These are phyloP conservation scores for Zostera marina DNA, from an alignment of 116 monocot species.

Conservation along the genomic window DNA sequence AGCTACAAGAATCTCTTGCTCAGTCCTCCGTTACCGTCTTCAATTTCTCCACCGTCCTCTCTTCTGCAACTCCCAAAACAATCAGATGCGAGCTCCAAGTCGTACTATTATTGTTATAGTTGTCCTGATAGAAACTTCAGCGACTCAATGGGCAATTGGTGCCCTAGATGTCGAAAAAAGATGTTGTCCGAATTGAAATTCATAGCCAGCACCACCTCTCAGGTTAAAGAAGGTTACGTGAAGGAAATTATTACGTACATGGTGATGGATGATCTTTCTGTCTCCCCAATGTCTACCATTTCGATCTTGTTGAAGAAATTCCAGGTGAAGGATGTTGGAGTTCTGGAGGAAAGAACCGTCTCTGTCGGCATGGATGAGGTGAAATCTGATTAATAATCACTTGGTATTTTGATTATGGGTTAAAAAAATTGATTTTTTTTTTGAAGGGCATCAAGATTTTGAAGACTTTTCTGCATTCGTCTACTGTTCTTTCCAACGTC, in stretches of 20 bases:
- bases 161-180: background rate
- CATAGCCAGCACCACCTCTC: background rate
- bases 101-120: too few species aligned
- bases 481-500: slow-evolving; percentile 21
- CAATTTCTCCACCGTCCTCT: too few species aligned
- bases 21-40: too few species aligned
- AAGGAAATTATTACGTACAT: slow-evolving; percentile 12
- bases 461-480: slow-evolving; percentile 12
- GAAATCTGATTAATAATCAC: background rate
- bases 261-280: too few species aligned
- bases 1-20: too few species aligned
- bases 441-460: slow-evolving; percentile 13
- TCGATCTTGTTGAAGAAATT: too few species aligned
- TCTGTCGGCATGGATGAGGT: slow-evolving; percentile 4
- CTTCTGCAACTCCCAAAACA: too few species aligned
- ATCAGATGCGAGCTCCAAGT: too few species aligned
- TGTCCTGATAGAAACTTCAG: too few species aligned
- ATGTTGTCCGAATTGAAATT: background rate
- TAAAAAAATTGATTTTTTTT: background rate
- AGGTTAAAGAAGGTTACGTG: slow-evolving; percentile 11
- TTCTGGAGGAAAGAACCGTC: slow-evolving; percentile 10
- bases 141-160: too few species aligned
- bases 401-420: background rate
- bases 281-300: too few species aligned
- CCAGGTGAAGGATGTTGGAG: too few species aligned